These are phyloP conservation scores for Fragilariopsis cylindrus DNA, from an alignment of 108 stramenopile genomes.

Conservation along the genomic window DNA sequence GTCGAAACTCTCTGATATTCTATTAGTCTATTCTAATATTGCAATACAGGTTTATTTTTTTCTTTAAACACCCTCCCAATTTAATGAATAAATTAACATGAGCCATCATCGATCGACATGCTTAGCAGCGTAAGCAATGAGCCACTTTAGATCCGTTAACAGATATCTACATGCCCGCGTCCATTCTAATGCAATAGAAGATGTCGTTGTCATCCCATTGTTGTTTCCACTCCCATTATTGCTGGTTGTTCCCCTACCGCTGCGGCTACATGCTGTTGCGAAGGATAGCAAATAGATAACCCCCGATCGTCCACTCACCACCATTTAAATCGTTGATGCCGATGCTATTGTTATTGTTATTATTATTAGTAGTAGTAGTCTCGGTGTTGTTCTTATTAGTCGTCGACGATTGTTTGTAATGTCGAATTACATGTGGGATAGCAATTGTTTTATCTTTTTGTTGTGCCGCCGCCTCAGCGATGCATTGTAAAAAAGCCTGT, in stretches of 20 bases:
- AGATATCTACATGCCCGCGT: conserved; percentile 80
- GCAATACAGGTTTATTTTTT: no score
- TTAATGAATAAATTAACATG: no score
- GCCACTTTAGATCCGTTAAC: conserved; percentile 74
- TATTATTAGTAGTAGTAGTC: neutral
- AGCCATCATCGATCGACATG: conserved; percentile 21
- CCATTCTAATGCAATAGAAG: conserved; percentile 56
- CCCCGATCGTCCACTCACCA: conserved; percentile 49
- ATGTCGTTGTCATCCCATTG: conserved; percentile 10
- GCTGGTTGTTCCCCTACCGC: neutral
- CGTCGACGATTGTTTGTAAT: conserved; percentile 13
- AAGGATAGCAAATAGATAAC: conserved; percentile 45
- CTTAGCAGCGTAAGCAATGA: conserved; percentile 36
- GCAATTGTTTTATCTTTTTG: conserved; percentile 68
- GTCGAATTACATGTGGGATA: conserved; percentile 62
- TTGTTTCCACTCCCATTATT: neutral
- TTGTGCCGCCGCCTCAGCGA: conserved; percentile 56
- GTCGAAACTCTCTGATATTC: no score
- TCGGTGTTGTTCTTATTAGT: neutral
- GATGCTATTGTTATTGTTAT: neutral
- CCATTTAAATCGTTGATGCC: neutral
- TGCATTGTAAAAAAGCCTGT: conserved; percentile 60
- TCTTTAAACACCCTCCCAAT: no score
- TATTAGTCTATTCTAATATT: no score
- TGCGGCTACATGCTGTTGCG: conserved; percentile 19